phyloP scores from a whole-genome alignment of 805 yeast genomes.

The Suhomyces xylopsoci region DNA sequence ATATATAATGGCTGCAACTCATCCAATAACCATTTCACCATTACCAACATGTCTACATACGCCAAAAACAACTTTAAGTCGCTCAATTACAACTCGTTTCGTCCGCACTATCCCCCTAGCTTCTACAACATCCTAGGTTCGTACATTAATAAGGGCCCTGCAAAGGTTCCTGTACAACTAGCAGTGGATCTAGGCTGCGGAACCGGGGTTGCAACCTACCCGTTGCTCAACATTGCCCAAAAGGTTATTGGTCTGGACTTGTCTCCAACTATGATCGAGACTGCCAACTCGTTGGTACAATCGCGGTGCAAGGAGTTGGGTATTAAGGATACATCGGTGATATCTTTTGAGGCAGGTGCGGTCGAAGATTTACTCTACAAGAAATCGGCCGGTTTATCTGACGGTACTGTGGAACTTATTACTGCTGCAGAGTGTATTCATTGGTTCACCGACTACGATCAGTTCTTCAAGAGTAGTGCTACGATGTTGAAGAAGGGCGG shows the following conservation, averaged over 20 bases:
- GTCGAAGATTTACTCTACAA: constrained; percentile 28
- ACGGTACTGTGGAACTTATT: constrained; percentile 31
- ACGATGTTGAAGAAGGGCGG: constrained; percentile 41
- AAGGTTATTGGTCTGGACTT: constrained; percentile 46
- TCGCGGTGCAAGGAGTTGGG: constrained; percentile 25
- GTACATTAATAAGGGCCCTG: constrained; percentile 19
- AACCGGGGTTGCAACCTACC: constrained; percentile 50
- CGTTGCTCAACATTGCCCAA: constrained; percentile 37
- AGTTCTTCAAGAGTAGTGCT: constrained; percentile 28
- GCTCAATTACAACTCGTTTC: constrained; percentile 34
- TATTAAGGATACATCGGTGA: constrained; percentile 20
- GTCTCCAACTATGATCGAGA: constrained; percentile 45
- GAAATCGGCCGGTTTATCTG: constrained; percentile 12
- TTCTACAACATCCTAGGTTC: constrained; percentile 30
- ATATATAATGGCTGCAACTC: neutral
- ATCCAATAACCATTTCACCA: neutral
- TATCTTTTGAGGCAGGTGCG: constrained; percentile 30
- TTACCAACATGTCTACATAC: constrained; percentile 31
- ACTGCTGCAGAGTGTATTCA: constrained; percentile 44
- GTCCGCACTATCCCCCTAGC: constrained; percentile 41
- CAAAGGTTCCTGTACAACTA: constrained; percentile 13
- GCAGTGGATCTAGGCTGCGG: constrained; percentile 51
- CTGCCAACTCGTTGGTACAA: constrained; percentile 33
- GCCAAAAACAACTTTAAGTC: constrained; percentile 33
- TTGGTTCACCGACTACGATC: constrained; percentile 38